These are phyloP conservation scores for Dioscorea alata DNA, from an alignment of 106 monocot genomes.

Conservation along the genomic window DNA sequence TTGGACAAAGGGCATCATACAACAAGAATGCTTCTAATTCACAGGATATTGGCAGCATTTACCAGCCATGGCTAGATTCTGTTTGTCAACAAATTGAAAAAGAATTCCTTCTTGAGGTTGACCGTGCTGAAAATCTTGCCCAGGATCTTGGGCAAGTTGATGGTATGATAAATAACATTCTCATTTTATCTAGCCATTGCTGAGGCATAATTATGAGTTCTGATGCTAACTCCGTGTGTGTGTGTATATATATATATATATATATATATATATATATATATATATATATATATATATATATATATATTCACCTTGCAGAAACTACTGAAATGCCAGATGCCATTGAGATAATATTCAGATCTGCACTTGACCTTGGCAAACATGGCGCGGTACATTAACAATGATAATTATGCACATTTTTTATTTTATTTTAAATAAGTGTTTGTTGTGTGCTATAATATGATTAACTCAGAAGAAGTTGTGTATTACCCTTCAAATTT, in stretches of 20 bases:
- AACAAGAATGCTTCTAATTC: conserved; percentile 18
- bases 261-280: no score
- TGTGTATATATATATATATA: no score
- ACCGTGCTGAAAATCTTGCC: conserved; percentile 74
- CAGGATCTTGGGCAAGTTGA: conserved; percentile 50
- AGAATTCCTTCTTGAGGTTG: conserved; percentile 74
- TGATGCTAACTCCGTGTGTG: no score
- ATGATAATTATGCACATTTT: neutral
- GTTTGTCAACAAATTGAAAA: conserved; percentile 53
- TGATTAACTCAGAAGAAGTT: neutral
- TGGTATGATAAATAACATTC: conserved; percentile 28
- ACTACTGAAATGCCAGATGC: conserved; percentile 93
- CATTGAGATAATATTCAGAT: conserved; percentile 88
- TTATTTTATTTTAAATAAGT: neutral
- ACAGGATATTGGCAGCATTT: conserved; percentile 15
- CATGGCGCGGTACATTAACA: conserved; percentile 62
- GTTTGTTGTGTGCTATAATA: neutral
- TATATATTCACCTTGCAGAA: conserved; percentile 41
- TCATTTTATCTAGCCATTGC: neutral
- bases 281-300: no score
- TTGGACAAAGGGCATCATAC: conserved; percentile 7
- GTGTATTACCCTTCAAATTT: neutral
- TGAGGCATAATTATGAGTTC: neutral
- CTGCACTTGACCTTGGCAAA: conserved; percentile 68
- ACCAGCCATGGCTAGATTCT: conserved; percentile 30